phyloP scores from a whole-genome alignment of 164 flowering plant species.

The Macadamia integrifolia region DNA sequence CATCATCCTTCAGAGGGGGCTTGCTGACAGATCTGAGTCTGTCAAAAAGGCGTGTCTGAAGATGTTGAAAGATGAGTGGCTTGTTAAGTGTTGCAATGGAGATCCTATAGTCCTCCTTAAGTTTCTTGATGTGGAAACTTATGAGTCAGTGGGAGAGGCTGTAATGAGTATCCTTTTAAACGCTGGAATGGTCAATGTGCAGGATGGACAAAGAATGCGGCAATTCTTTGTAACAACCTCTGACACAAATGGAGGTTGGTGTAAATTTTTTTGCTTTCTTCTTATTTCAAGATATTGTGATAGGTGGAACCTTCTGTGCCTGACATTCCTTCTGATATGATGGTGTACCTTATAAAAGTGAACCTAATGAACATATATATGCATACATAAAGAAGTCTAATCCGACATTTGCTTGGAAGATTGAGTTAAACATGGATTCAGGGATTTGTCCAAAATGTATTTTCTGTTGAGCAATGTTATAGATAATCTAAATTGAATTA shows the following conservation, averaged over 20 bases:
- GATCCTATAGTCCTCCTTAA: conserved; percentile 74
- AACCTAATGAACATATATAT: background rate
- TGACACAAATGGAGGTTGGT: conserved; percentile 49
- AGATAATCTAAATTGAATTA: no score
- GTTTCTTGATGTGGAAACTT: conserved; percentile 97
- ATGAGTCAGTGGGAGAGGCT: conserved; percentile 80
- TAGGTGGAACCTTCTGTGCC: background rate
- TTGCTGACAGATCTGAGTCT: conserved; percentile 72
- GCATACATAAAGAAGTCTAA: no score
- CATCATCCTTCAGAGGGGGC: conserved; percentile 83
- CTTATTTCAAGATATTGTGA: background rate
- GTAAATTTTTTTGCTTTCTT: background rate
- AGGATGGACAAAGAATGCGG: conserved; percentile 45
- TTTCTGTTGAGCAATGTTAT: no score
- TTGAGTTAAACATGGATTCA: no score
- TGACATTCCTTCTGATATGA: no score
- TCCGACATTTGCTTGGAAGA: background rate
- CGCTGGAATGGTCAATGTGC: conserved; percentile 46
- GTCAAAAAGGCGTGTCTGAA: conserved; percentile 77
- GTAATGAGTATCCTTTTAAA: conserved; percentile 69
- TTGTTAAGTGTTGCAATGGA: conserved; percentile 63
- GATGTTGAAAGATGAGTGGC: conserved; percentile 88
- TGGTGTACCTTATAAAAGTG: background rate
- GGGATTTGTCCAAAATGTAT: no score
- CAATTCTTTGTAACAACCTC: conserved; percentile 30